A percentile compares a stretch with the other conserved stretches of the same genome.
Evolutionary conservation across 441 rosid genomes (phyloP).

Genomic region (Croton setiger): DNA sequence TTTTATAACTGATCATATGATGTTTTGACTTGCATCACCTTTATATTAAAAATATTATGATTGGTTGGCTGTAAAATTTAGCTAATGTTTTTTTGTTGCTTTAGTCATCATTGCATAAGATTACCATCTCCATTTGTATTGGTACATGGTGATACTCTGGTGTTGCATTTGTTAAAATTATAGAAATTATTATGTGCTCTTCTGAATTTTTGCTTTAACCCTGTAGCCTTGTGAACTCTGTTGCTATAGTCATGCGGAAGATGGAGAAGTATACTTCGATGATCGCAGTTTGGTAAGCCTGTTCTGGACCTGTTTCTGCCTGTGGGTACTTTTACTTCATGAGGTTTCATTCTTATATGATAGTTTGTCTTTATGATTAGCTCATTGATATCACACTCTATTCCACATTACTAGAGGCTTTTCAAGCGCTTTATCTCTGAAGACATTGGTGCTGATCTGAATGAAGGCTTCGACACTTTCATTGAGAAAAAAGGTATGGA

Average conservation of each 20-base stretch:
- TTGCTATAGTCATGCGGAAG: slow-evolving; percentile 82
- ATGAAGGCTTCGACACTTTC: slow-evolving; percentile 88
- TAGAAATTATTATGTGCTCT: not conserved
- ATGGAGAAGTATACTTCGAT: slow-evolving; percentile 77
- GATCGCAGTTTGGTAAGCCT: slow-evolving; percentile 72
- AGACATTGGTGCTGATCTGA: slow-evolving; percentile 88
- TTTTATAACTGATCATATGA: slow-evolving; percentile 9
- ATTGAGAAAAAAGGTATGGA: slow-evolving; percentile 65
- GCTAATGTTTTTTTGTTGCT: not conserved
- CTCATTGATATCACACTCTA: slow-evolving; percentile 15
- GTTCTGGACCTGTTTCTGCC: slow-evolving; percentile 19
- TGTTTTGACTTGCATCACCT: not conserved
- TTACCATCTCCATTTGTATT: slow-evolving; percentile 1
- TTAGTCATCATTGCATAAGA: slow-evolving; percentile 2
- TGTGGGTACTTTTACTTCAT: slow-evolving; percentile 11
- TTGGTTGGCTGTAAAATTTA: not conserved
- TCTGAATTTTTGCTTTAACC: slow-evolving; percentile 17
- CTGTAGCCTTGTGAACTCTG: slow-evolving; percentile 84
- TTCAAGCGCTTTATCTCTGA: slow-evolving; percentile 72
- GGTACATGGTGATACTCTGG: not conserved
- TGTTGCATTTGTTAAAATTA: not conserved
- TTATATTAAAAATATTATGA: not conserved
- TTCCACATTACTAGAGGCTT: slow-evolving; percentile 58
- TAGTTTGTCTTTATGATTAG: slow-evolving; percentile 10
- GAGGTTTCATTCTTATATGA: slow-evolving; percentile 10